phyloP scores from a whole-genome alignment of 192 early-diverging fungal species.

The Powellomyces hirtus region DNA sequence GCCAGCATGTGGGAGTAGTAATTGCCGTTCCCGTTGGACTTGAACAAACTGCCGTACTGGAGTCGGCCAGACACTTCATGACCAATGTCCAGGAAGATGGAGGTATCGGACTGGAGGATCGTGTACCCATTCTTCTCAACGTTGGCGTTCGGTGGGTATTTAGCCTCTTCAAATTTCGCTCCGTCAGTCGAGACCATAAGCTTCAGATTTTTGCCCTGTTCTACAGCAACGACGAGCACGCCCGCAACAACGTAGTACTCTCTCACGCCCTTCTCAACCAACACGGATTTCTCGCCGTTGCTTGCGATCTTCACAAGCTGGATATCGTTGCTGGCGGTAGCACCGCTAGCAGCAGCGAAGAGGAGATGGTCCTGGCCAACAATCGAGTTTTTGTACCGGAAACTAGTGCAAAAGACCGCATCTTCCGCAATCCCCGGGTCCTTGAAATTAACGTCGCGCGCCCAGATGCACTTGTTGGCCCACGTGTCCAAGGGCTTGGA shows the following conservation, averaged over 20 bases:
- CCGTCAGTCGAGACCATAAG: constrained; percentile 80
- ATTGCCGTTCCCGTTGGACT: constrained; percentile 82
- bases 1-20: constrained; percentile 73
- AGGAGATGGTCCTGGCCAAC: constrained; percentile 55
- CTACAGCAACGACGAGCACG: constrained; percentile 76
- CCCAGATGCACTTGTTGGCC: constrained; percentile 81
- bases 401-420: constrained; percentile 72
- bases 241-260: constrained; percentile 77
- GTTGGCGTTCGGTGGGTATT: constrained; percentile 80
- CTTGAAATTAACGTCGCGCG: constrained; percentile 53
- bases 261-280: constrained; percentile 68
- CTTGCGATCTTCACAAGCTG: constrained; percentile 70
- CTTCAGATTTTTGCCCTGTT: constrained; percentile 50
- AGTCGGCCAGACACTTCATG: constrained; percentile 34
- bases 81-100: constrained; percentile 45
- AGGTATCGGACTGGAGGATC: constrained; percentile 76
- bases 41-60: constrained; percentile 85
- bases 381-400: constrained; percentile 59
- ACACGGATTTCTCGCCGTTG: constrained; percentile 32
- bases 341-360: constrained; percentile 31
- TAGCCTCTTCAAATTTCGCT: constrained; percentile 61
- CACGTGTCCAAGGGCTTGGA: constrained; percentile 67
- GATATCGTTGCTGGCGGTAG: constrained; percentile 56
- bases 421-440: constrained; percentile 53
- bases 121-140: constrained; percentile 78